Percentiles rank a stretch among this genome's conserved stretches.
Evolutionary conservation across 2,329 filamentous ascomycete genomes (phyloP).

Genomic region (Colletotrichum spaethianum): DNA sequence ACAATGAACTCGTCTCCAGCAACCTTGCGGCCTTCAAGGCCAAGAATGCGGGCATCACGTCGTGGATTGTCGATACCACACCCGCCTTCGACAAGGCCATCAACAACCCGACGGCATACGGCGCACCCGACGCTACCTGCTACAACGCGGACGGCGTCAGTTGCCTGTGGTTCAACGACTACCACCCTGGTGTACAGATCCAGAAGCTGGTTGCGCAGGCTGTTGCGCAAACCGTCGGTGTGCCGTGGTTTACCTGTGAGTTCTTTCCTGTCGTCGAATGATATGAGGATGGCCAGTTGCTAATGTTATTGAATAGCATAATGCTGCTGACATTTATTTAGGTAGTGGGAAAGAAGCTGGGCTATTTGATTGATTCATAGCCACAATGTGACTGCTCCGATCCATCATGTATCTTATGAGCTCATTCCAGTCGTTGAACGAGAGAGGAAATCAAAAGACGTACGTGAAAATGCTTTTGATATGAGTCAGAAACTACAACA

Average conservation of each 20-base stretch:
- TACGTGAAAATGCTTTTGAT: not conserved
- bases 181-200: slow-evolving; percentile 58
- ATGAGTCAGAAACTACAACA: not conserved
- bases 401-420: not conserved
- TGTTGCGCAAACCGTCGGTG: slow-evolving; percentile 48
- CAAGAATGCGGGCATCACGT: slow-evolving; percentile 51
- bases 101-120: slow-evolving; percentile 57
- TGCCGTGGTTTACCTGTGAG: slow-evolving; percentile 38
- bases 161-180: slow-evolving; percentile 62
- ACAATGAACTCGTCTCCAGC: slow-evolving; percentile 52
- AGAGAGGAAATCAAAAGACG: not conserved
- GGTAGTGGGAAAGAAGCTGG: not conserved
- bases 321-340: not conserved
- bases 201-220: slow-evolving; percentile 56
- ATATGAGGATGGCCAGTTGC: too few relatives aligned
- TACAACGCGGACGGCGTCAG: slow-evolving; percentile 57
- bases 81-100: slow-evolving; percentile 59
- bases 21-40: slow-evolving; percentile 51
- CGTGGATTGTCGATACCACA: slow-evolving; percentile 57
- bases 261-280: accelerated
- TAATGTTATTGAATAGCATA: not conserved
- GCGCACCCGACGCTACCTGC: slow-evolving; percentile 59
- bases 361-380: too few relatives aligned
- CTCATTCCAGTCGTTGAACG: not conserved
- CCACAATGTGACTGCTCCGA: not conserved